These are phyloP conservation scores for Exophiala xenobiotica DNA, from an alignment of 2,329 filamentous ascomycete genomes.

Conservation along the genomic window DNA sequence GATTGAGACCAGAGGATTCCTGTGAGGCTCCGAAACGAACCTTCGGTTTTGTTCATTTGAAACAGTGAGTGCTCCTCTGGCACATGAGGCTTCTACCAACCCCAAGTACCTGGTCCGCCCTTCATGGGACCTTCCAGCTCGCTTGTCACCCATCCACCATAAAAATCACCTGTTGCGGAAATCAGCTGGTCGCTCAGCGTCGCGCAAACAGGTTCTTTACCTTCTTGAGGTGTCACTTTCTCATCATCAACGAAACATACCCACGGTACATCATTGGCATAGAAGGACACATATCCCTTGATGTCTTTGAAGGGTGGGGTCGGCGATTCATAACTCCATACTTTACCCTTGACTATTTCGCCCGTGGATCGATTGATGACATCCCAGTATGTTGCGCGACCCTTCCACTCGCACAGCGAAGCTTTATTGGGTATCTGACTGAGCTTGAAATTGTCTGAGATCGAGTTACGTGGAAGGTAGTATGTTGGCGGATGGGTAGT, in stretches of 20 bases:
- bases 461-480: conserved; percentile 55
- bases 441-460: conserved; percentile 44
- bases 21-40: too few relatives aligned
- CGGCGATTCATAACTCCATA: conserved; percentile 61
- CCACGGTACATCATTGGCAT: conserved; percentile 56
- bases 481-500: conserved; percentile 65
- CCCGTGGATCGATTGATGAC: conserved; percentile 41
- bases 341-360: conserved; percentile 50
- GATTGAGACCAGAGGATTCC: too few relatives aligned
- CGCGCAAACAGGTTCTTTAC: too few relatives aligned
- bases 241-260: conserved; percentile 63
- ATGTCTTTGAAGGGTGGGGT: conserved; percentile 54
- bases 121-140: conserved; percentile 57
- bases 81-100: conserved; percentile 31
- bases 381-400: conserved; percentile 58
- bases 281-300: conserved; percentile 59
- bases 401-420: conserved; percentile 63
- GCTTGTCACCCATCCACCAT: conserved; percentile 63
- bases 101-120: conserved; percentile 44
- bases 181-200: conserved; percentile 43
- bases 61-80: too few relatives aligned
- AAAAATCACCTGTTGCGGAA: conserved; percentile 53
- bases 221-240: conserved; percentile 47
- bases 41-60: too few relatives aligned
- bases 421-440: conserved; percentile 44